Evolutionary conservation across 2,329 filamentous ascomycete genomes (phyloP), one percentile per base, ranked within the genome.

Genomic region (Cercospora janseana): DNA sequence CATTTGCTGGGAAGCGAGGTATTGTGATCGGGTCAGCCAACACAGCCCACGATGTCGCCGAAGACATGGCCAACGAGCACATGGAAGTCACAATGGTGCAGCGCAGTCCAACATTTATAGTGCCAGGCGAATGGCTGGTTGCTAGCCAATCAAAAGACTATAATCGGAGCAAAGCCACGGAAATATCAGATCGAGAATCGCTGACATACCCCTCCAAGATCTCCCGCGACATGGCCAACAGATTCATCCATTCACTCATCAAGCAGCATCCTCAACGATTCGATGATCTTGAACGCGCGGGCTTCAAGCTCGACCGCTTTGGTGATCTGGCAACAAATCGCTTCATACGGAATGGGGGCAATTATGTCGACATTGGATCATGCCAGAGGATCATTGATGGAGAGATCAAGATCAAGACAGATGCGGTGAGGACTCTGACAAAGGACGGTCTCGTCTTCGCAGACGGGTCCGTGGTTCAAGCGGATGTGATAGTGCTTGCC

Each of bases 21-120:
- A 58, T 77, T 24, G 69, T 78, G 1, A 63, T 78, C 12, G 75
- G 75, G 20, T 71, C 69, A 13, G 76, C 71, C 43, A 77, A 77
- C 55, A 75, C 73, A 0, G 74, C 69, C 1, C 74, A 77, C 60
- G 74, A 77, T 57, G 69, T 77, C 18, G 72, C 74, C 2, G 69
- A 75, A 58, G 73, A 77, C 59, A 76, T 75, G 67, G 65, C 69
- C 28, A 66, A 70, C 16, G 69, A 69, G 5, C 69, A 69, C 3
- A 55, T 71, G 42, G 64, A 69, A 23, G 68, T 71, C 10, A 77
- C 74, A 9, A 73, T 77, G 57, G 60, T 77, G 0, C 75, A 77
- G 54, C 69, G 75, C 23, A 66, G 61, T 37, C 66, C 63, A 6
- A 77, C 75, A 21, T 71, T 67, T 60, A 60, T 69, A n/a, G 50